Percentiles rank a stretch among this genome's conserved stretches.
Evolutionary conservation across 2,329 filamentous ascomycete species (phyloP).

Genomic region (Exophiala alcalophila): DNA sequence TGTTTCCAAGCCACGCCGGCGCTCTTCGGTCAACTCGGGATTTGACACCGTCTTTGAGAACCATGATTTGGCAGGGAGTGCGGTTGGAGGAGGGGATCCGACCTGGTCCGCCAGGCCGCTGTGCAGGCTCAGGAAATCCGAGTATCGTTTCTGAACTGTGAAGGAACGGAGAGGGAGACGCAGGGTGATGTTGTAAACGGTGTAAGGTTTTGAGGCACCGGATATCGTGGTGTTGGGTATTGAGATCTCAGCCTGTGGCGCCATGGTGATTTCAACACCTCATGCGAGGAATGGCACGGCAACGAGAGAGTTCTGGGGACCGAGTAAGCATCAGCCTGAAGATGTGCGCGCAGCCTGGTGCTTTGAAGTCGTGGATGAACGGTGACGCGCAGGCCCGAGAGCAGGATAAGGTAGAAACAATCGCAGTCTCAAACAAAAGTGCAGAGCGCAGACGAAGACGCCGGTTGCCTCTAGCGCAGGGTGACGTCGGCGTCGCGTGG

Average conservation of each 20-base stretch:
- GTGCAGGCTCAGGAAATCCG: constrained; percentile 60
- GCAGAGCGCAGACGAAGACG: no score
- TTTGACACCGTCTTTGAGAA: constrained; percentile 57
- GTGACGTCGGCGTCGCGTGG: no score
- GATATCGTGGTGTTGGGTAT: constrained; percentile 51
- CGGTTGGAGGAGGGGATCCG: constrained; percentile 50
- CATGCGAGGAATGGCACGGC: no score
- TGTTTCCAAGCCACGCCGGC: constrained; percentile 54
- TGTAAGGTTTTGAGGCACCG: constrained; percentile 54
- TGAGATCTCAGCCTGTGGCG: constrained; percentile 44
- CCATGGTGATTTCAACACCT: no score
- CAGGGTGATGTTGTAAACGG: constrained; percentile 60
- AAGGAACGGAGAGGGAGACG: constrained; percentile 60
- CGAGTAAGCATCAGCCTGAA: no score
- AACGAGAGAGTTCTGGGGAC: no score
- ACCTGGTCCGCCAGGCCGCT: constrained; percentile 50
- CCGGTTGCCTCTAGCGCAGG: no score
- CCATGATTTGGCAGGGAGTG: constrained; percentile 61
- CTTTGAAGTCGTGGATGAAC: no score
- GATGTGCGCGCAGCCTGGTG: no score
- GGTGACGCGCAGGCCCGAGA: no score
- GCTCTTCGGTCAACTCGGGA: constrained; percentile 55
- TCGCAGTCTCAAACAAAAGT: no score
- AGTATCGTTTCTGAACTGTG: constrained; percentile 61
- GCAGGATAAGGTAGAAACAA: no score